Percentiles rank a stretch among this genome's conserved stretches.
Conservation (phyloP, 2,329 filamentous ascomycete species). For the Botrytis porri region DNA sequence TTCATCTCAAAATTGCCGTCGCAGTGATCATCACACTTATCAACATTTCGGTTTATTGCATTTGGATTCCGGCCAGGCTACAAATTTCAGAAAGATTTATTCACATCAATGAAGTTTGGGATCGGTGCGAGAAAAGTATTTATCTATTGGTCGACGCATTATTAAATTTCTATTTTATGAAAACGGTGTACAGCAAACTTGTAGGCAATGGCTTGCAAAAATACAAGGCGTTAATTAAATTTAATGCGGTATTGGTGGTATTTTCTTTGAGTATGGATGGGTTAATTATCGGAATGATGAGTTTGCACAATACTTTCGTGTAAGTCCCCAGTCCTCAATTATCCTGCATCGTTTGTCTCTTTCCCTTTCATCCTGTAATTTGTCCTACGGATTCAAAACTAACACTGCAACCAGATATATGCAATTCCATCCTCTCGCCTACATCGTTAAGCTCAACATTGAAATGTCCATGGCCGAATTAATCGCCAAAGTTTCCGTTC, state of each 20-base stretch:
- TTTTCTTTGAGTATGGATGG: conserved; percentile 44
- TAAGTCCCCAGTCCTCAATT: conserved; percentile 26
- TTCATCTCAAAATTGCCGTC: conserved; percentile 43
- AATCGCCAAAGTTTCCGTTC: conserved; percentile 35
- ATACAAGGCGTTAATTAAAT: conserved; percentile 41
- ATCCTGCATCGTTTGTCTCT: background rate
- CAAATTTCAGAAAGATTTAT: conserved; percentile 44
- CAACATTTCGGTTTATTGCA: conserved; percentile 52
- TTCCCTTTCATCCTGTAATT: background rate
- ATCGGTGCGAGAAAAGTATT: conserved; percentile 51
- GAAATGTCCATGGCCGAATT: conserved; percentile 46
- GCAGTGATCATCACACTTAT: conserved; percentile 45
- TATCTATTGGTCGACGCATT: conserved; percentile 49
- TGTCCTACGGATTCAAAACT: background rate
- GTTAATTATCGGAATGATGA: conserved; percentile 42
- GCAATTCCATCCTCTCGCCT: conserved; percentile 44
- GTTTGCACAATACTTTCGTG: conserved; percentile 38
- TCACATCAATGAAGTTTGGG: conserved; percentile 50
- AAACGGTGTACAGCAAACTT: conserved; percentile 41
- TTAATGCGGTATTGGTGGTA: conserved; percentile 43
- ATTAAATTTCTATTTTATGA: conserved; percentile 54
- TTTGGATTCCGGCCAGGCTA: conserved; percentile 52
- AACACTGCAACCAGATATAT: conserved; percentile 32
- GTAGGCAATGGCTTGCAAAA: conserved; percentile 40
- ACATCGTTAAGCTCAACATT: conserved; percentile 46